Evolutionary conservation across 2,329 filamentous ascomycete species (phyloP).

Genomic region (Arthrobotrys sphaeroides): DNA sequence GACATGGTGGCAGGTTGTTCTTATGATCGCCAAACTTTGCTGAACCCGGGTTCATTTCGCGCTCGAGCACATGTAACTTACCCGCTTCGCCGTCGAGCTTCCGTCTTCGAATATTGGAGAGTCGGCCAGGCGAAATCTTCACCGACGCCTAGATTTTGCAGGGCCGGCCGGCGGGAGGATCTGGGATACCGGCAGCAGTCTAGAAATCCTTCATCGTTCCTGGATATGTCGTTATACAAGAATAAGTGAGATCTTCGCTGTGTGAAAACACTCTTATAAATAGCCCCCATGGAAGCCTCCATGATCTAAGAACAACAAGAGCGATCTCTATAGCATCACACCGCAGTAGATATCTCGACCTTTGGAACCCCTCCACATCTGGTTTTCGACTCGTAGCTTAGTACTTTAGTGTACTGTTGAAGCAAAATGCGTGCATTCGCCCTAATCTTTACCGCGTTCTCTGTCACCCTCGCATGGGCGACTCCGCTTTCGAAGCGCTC

Average conservation of each 20-base stretch:
- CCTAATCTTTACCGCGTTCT: slow-evolving; percentile 24
- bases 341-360: no score
- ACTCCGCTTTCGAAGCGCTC: slow-evolving; percentile 36
- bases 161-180: slow-evolving; percentile 29
- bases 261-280: slow-evolving; percentile 3
- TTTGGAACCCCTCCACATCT: no score
- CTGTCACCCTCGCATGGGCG: slow-evolving; percentile 33
- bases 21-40: background rate
- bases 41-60: background rate
- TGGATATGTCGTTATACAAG: no score
- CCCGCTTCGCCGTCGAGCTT: slow-evolving; percentile 30
- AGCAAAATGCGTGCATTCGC: slow-evolving; percentile 9
- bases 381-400: background rate
- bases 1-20: background rate
- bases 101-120: background rate
- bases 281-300: no score
- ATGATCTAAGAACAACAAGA: no score
- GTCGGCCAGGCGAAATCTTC: no score
- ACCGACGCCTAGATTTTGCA: background rate
- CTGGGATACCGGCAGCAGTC: no score
- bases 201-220: no score
- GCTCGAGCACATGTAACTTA: background rate
- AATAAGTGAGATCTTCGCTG: no score
- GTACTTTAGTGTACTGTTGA: background rate
- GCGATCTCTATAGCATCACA: no score